Evolutionary conservation across 441 rosid genomes (phyloP), one percentile per base, ranked within the genome.

Genomic region (Raphanus hybrid): DNA sequence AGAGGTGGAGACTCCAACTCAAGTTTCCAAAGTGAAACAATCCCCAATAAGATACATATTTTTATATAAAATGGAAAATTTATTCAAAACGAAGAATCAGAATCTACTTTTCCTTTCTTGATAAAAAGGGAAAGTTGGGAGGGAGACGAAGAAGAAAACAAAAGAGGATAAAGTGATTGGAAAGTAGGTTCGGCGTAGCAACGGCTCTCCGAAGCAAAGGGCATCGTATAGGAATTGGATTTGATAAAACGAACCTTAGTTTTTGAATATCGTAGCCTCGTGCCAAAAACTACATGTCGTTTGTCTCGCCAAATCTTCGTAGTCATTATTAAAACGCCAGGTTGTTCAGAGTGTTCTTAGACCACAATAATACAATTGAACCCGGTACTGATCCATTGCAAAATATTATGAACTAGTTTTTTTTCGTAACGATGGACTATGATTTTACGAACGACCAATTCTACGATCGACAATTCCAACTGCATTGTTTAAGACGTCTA

Each of bases 191-290:
- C 32, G 73, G 78, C 45, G 2, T 41, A 3, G 16, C 6, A 70
- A 77, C 80, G 80, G 76, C 54, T 64, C 18, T 64, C 67, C 67
- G 3, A 64, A 57, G 67, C 75, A 64, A 69, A 63, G 27, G 41
- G 27, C 11, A 0, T 41, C 1, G 15, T 0, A 20, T 23, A 26
- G n/a, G 5, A 66, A 39, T 15, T 16, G 45, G 9, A 3, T 35
- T 23, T 75, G 39, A 50, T n/a, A 52, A 50, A 63, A 41, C 11
- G 27, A 64, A 35, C 37, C 6, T 50, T 9, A 0, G 4, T 1
- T 54, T 65, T 55, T 11, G 29, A 57, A 57, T 11, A 39, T 15
- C 55, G 43, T 29, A 39, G 41, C 29, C 41, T 66, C 7, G 57
- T 37, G 67, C 59, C 0, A 1, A 18, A 2, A 45, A 39, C 39